A percentile compares a stretch with the other conserved stretches of the same genome.
phyloP scores from a whole-genome alignment of 257 asterid genomes.

The Ilex aquifolium region DNA sequence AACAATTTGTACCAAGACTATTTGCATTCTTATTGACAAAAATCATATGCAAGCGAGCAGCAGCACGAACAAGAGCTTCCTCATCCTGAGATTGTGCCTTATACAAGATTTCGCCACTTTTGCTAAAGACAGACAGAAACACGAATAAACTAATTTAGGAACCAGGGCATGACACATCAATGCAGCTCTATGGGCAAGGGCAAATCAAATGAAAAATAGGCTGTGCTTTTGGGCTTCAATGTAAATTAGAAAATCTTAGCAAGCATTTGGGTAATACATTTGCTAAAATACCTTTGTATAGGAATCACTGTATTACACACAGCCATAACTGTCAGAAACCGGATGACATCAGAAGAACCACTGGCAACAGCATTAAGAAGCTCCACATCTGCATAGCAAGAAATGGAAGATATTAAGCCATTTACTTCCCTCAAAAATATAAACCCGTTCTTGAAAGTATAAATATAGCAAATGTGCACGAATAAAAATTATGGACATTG shows the following conservation, averaged over 20 bases:
- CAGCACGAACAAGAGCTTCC: conserved; percentile 98
- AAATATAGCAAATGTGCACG: background rate
- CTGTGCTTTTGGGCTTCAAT: conserved; percentile 6
- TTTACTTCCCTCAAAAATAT: too few relatives aligned
- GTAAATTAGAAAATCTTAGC: conserved; percentile 9
- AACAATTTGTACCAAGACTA: conserved; percentile 56
- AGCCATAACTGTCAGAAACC: conserved; percentile 83
- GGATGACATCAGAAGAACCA: conserved; percentile 67
- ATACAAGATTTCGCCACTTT: conserved; percentile 62
- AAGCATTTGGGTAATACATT: conserved; percentile 15
- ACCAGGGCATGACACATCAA: conserved; percentile 8
- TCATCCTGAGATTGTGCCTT: conserved; percentile 99
- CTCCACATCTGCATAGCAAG: conserved; percentile 51
- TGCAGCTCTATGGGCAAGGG: conserved; percentile 6
- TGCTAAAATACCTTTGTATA: conserved; percentile 52
- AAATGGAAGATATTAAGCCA: background rate
- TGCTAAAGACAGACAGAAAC: conserved; percentile 31
- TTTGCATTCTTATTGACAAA: conserved; percentile 60
- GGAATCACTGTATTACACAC: conserved; percentile 95
- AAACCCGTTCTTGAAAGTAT: too few relatives aligned
- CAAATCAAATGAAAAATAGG: conserved; percentile 5
- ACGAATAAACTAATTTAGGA: conserved; percentile 8
- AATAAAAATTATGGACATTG: too few relatives aligned
- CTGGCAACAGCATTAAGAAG: conserved; percentile 62
- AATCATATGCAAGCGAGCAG: conserved; percentile 80